Conservation (phyloP, 2,329 filamentous ascomycete genomes). For the Helotiales sp. region DNA sequence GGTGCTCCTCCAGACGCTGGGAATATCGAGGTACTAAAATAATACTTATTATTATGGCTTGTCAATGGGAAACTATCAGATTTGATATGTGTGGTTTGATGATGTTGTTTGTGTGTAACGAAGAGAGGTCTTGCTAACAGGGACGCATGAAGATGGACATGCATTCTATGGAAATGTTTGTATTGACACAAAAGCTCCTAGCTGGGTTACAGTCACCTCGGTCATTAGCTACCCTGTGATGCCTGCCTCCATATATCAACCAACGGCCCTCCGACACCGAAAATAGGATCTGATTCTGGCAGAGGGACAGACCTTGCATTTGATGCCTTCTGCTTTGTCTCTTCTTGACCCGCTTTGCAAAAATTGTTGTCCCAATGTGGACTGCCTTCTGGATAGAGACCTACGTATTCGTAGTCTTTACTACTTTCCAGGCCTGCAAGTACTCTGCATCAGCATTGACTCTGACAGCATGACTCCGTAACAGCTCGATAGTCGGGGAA, state of each 20-base stretch:
- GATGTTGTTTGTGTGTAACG: no score
- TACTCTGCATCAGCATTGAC: conserved; percentile 10
- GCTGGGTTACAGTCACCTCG: no score
- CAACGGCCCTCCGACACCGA: conserved; percentile 30
- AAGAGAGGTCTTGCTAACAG: no score
- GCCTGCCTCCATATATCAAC: conserved; percentile 29
- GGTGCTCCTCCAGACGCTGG: no score
- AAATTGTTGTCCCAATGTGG: conserved; percentile 37
- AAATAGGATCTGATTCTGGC: conserved; percentile 30
- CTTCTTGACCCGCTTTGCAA: conserved; percentile 32
- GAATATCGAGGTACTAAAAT: no score
- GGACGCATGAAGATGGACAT: no score
- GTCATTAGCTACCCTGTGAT: not conserved
- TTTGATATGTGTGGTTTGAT: no score
- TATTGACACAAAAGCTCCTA: no score
- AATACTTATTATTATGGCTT: no score
- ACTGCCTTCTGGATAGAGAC: conserved; percentile 43
- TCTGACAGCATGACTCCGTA: not conserved
- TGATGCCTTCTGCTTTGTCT: conserved; percentile 27
- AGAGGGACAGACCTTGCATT: conserved; percentile 32
- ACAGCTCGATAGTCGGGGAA: not conserved
- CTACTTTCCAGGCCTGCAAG: conserved; percentile 32
- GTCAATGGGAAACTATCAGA: no score
- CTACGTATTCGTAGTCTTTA: conserved; percentile 44
- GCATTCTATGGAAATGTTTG: no score